These are phyloP conservation scores for Cordyceps sp. DNA, from an alignment of 2,329 filamentous ascomycete genomes.

Conservation along the genomic window DNA sequence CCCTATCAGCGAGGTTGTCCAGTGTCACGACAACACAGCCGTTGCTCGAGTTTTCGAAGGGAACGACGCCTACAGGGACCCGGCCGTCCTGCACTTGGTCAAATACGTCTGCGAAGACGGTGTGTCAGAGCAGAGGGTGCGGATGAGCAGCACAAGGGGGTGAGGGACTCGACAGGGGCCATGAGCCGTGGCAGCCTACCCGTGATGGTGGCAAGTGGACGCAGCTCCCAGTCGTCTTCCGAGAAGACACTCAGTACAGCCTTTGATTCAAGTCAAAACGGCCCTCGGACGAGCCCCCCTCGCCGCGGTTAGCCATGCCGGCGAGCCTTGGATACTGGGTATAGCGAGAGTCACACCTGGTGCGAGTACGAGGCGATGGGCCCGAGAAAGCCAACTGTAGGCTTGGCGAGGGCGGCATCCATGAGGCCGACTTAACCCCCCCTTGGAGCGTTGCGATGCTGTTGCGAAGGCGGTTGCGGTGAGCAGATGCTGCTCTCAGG, in stretches of 20 bases:
- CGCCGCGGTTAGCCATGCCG: constrained; percentile 4
- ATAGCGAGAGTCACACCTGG: constrained; percentile 23
- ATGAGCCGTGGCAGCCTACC: constrained; percentile 18
- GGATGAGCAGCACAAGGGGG: background rate
- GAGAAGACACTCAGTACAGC: constrained; percentile 31
- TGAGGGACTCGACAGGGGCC: background rate
- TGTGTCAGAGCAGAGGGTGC: background rate
- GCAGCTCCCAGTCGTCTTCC: constrained; percentile 26
- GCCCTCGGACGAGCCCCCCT: no score
- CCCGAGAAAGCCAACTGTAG: constrained; percentile 31
- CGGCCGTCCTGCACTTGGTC: constrained; percentile 51
- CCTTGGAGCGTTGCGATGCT: no score
- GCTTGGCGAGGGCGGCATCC: constrained; percentile 11
- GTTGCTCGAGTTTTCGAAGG: constrained; percentile 93
- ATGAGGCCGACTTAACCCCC: no score
- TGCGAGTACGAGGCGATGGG: constrained; percentile 32
- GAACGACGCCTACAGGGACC: constrained; percentile 63
- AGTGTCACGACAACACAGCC: constrained; percentile 82
- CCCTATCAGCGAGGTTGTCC: constrained; percentile 69
- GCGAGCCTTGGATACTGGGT: background rate
- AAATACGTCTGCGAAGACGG: constrained; percentile 51
- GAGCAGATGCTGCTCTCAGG: no score
- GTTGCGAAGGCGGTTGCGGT: no score
- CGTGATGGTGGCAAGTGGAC: constrained; percentile 34
- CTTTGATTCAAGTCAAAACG: constrained; percentile 14